phyloP scores from a whole-genome alignment of 2,329 filamentous ascomycete genomes.

The Delphinella strobiligena region DNA sequence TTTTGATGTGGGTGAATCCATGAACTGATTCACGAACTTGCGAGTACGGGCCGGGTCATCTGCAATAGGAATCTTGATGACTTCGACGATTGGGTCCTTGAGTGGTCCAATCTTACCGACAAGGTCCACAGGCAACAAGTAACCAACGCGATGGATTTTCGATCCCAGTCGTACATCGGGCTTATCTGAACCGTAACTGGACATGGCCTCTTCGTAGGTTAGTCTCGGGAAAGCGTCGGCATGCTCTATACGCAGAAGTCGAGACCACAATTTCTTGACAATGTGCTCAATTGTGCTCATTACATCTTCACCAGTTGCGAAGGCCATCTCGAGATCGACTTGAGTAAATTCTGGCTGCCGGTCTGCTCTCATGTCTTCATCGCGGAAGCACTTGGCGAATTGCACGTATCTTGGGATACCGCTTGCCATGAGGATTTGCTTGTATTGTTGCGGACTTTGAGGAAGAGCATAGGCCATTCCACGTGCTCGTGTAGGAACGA shows the following conservation, averaged over 20 bases:
- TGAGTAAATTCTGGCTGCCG: slow-evolving; percentile 95
- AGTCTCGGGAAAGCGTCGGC: slow-evolving; percentile 43
- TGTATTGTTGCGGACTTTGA: slow-evolving; percentile 96
- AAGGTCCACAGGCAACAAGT: slow-evolving; percentile 52
- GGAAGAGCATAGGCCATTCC: slow-evolving; percentile 81
- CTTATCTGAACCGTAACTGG: slow-evolving; percentile 76
- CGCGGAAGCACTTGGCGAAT: slow-evolving; percentile 87
- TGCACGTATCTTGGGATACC: slow-evolving; percentile 78
- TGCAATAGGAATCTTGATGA: slow-evolving; percentile 53
- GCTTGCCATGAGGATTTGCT: slow-evolving; percentile 91
- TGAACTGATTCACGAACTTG: slow-evolving; percentile 55
- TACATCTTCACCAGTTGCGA: slow-evolving; percentile 59
- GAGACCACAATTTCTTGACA: slow-evolving; percentile 43
- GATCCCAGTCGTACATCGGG: slow-evolving; percentile 71
- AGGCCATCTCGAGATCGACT: slow-evolving; percentile 91
- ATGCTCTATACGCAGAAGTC: slow-evolving; percentile 32
- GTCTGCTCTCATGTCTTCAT: slow-evolving; percentile 86
- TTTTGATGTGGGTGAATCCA: slow-evolving; percentile 50
- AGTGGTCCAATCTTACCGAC: slow-evolving; percentile 63
- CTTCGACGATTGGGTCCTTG: slow-evolving; percentile 58
- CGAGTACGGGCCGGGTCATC: slow-evolving; percentile 42
- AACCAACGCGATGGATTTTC: slow-evolving; percentile 47
- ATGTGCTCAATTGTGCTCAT: slow-evolving; percentile 48
- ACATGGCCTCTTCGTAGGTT: slow-evolving; percentile 68
- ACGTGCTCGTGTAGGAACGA: slow-evolving; percentile 71